Evolutionary conservation across 2,329 filamentous ascomycete genomes (phyloP), one percentile per base, ranked within the genome.

Genomic region (Claviceps monticola): DNA sequence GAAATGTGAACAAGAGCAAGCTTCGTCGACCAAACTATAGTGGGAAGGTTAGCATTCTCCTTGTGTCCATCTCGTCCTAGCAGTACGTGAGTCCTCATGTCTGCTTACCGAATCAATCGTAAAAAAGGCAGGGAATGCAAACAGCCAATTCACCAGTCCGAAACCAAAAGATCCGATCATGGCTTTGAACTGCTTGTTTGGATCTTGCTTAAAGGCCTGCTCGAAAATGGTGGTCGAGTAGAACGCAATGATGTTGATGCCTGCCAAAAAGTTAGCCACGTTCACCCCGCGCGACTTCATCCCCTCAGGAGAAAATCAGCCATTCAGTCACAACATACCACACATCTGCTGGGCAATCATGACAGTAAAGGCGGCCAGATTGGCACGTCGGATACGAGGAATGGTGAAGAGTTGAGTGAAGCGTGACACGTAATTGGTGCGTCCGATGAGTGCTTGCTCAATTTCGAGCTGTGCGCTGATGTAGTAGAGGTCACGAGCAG

Each of bases 261-360:
- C 49, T 49, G 45, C 3, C n/a, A 11, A 29, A 29, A n/a, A 13
- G 23, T 46, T 50, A 53, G 49, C 9, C 11, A 21, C 16, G 29
- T 16, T 7, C 14, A 2, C 9, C 19, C 21, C 13, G 16, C 16
- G 11, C 14, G 21, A 17, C 23, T 14, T 17, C 43, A n/a, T 29
- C 21, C 2, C n/a, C 9, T 17, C 42, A 19, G 17, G 17, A 19
- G n/a, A 36, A n/a, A 41, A 6, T 3, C 11, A 14, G 14, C 14
- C 8, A 19, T 8, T 23, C 16, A 26, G n/a, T 6, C 45, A 36
- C 9, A 61, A 51, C 49, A 23, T 68, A 23, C 64, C 75, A 58
- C 80, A 84, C 74, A 85, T 81, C 66, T 85, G 82, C 65, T 86
- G 82, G 2, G 80, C 80, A 63, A 85, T 79, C 87, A 94, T 94